Percentiles rank a stretch among this genome's conserved stretches.
Evolutionary conservation across 768 basidiomycete species (phyloP).

Genomic region (Naganishia vaughanmartiniae): DNA sequence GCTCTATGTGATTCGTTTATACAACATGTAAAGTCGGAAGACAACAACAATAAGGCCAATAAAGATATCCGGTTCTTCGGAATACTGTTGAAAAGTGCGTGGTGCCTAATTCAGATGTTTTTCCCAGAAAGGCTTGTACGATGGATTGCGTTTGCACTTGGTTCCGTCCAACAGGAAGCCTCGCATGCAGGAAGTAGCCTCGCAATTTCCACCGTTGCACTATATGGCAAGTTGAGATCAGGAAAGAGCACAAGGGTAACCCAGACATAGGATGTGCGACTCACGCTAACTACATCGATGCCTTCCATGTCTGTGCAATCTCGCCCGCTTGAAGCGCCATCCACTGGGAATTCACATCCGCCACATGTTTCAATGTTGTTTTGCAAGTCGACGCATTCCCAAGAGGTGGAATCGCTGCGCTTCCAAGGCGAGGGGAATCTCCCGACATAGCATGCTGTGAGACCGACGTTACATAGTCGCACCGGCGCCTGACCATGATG

Average conservation of each 20-base stretch:
- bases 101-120: neutral
- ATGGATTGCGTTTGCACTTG: neutral
- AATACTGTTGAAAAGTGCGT: neutral
- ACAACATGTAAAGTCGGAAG: no score
- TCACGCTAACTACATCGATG: constrained; percentile 3
- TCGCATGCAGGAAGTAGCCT: constrained; percentile 11
- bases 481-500: neutral
- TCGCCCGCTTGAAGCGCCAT: neutral
- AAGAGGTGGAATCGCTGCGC: neutral
- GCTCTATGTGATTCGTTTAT: no score
- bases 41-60: neutral
- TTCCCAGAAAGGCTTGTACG: constrained; percentile 6
- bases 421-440: constrained; percentile 3
- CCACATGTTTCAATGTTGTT: constrained; percentile 9
- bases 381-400: neutral
- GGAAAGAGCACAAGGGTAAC: neutral
- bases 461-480: neutral
- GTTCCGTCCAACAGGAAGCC: neutral
- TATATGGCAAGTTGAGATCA: neutral
- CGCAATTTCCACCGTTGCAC: neutral
- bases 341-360: neutral
- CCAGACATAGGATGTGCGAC: neutral
- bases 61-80: neutral
- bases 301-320: constrained; percentile 20
- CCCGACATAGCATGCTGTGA: neutral